Conservation (phyloP, 1,284 basidiomycete genomes). For the Porogramme epimiltina region DNA sequence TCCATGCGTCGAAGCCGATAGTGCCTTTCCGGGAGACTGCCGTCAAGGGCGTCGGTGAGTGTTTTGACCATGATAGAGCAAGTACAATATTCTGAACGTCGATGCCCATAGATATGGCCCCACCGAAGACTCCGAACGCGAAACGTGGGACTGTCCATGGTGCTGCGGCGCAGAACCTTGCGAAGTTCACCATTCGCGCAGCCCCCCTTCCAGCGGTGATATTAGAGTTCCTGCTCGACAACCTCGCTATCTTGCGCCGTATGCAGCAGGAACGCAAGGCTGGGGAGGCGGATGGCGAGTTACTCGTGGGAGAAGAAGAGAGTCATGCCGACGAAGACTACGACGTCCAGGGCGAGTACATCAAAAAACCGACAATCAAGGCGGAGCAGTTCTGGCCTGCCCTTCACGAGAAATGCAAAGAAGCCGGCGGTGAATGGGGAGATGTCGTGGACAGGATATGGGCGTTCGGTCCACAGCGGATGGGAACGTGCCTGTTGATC, state of each 20-base stretch:
- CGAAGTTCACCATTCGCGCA: conserved; percentile 86
- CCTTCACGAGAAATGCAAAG: conserved; percentile 65
- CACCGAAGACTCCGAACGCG: conserved; percentile 75
- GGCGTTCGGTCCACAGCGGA: conserved; percentile 89
- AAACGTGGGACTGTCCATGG: conserved; percentile 82
- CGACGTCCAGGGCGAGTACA: conserved; percentile 59
- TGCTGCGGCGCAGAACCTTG: conserved; percentile 67
- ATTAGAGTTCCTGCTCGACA: conserved; percentile 77
- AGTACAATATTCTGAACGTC: neutral
- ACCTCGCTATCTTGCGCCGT: conserved; percentile 59
- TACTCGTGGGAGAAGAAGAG: conserved; percentile 38
- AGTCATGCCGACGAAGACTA: conserved; percentile 35
- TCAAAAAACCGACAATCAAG: conserved; percentile 62
- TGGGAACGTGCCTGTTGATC: conserved; percentile 87
- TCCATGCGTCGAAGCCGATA: conserved; percentile 93
- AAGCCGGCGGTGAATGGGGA: conserved; percentile 83
- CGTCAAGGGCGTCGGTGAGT: conserved; percentile 72
- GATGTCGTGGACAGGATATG: conserved; percentile 77
- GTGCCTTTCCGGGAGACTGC: conserved; percentile 98
- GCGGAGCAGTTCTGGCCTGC: conserved; percentile 83
- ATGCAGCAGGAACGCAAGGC: conserved; percentile 50
- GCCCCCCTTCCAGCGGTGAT: conserved; percentile 74
- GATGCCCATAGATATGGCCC: conserved; percentile 72
- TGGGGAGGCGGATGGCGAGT: conserved; percentile 33
- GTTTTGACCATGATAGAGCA: neutral